Evolutionary conservation across 106 monocot species (phyloP).

Genomic region (Gastrodia elata): DNA sequence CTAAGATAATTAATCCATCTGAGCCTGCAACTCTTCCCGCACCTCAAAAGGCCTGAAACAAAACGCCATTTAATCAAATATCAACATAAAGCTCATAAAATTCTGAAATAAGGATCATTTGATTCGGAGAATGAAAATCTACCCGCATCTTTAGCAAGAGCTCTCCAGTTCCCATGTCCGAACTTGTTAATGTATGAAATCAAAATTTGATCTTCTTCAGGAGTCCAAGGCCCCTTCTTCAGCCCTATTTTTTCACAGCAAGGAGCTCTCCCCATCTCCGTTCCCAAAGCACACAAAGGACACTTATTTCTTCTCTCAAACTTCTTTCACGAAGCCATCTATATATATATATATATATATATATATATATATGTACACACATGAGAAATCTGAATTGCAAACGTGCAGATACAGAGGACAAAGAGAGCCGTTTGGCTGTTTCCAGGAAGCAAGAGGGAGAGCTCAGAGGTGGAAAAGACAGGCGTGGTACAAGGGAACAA

Average conservation of each 20-base stretch:
- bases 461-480: too few relatives aligned
- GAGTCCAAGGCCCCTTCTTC: constrained; percentile 40
- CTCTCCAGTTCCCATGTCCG: constrained; percentile 45
- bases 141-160: constrained; percentile 46
- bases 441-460: not conserved
- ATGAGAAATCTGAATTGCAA: not conserved
- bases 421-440: not conserved
- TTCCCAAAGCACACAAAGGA: not conserved
- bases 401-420: not conserved
- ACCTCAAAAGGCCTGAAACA: constrained; percentile 32
- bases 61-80: not conserved
- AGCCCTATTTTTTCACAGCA: constrained; percentile 43
- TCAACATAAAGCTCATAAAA: not conserved
- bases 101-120: not conserved
- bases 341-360: not conserved
- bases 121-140: not conserved
- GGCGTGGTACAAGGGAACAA: too few relatives aligned
- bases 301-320: not conserved
- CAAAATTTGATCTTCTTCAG: constrained; percentile 33
- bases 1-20: constrained; percentile 41
- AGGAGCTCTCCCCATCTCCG: constrained; percentile 35
- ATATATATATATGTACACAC: not conserved
- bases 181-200: constrained; percentile 18
- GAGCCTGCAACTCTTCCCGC: constrained; percentile 46
- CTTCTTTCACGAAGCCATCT: too few relatives aligned